Evolutionary conservation across 108 stramenopile species (phyloP), one percentile per base, ranked within the genome.

Genomic region (Fistulifera pelliculosa): DNA sequence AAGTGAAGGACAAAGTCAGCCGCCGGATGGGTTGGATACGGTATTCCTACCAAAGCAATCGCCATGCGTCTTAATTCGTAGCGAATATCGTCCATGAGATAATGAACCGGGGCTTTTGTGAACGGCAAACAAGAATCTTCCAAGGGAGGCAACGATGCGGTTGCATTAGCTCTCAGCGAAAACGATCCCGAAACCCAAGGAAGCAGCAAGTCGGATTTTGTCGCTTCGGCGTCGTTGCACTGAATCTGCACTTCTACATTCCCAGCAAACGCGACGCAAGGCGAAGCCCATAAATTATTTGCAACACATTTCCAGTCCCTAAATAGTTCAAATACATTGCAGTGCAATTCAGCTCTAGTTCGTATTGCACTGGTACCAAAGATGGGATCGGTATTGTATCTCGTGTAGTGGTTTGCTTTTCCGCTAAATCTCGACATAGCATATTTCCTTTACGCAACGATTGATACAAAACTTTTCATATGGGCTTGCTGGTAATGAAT

Each of bases 11-110:
- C 3, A 35, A 35, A 35, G 8, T 35, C 31, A 35, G 31, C 3
- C 8, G 31, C 31, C 3, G 54, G 38, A 39, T 54, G 54, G 4
- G 15, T 28, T 16, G 38, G 38, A 18, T 38, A 40, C 5, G 54
- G 54, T 5, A 54, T 54, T 7, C 54, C 54, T 12, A 54, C 38
- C 54, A 54, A 40, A 39, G 38, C 18, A 40, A 54, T 40, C 4
- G 54, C 54, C 54, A 54, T 54, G 18, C 18, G 18, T 18, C 54
- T 3, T n/a, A 38, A 16, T 7, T 54, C 38, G 54, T 54, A 40
- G 3, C n/a, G 54, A 26, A 54, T 54, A 4, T 54, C 54, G 2
- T 16, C 18, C 4, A 18, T 14, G 2, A 54, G 17, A 3, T 42
- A 22, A 21, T 28, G 27, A 38, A 54, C n/a, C 2, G 54, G 54